These are phyloP conservation scores for Hyaloscypha finlandica DNA, from an alignment of 495 filamentous ascomycete genomes.

Conservation along the genomic window DNA sequence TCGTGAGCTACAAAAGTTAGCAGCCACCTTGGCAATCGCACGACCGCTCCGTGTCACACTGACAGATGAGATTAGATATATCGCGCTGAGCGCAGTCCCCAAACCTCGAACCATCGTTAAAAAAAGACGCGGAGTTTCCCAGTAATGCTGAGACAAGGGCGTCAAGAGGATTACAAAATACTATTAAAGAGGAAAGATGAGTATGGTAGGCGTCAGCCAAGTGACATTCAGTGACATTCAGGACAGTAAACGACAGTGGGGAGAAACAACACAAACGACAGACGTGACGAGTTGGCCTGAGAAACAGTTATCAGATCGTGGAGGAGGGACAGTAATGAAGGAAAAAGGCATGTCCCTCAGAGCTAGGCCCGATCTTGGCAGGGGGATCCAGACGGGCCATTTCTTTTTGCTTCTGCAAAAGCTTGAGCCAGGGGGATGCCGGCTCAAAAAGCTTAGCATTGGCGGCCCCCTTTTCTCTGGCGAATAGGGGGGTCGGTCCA, in stretches of 20 bases:
- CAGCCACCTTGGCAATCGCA: not conserved
- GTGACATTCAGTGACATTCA: not conserved
- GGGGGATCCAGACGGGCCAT: not conserved
- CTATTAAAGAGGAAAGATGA: not conserved
- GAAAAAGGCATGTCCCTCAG: not conserved
- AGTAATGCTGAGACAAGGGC: not conserved
- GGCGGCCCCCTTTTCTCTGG: not conserved
- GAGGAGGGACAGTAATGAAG: not conserved
- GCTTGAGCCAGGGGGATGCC: not conserved
- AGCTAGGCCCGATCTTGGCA: not conserved
- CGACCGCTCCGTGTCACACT: not conserved
- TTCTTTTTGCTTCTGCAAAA: not conserved
- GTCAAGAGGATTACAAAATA: not conserved
- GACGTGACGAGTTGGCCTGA: not conserved
- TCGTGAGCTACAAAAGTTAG: not conserved
- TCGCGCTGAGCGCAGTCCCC: not conserved
- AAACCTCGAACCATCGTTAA: constrained; percentile 1
- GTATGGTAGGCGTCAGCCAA: not conserved
- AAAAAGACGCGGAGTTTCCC: not conserved
- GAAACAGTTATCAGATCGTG: not conserved
- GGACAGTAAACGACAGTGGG: not conserved
- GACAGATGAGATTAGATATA: not conserved
- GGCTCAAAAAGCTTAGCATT: not conserved
- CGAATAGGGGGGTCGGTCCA: not conserved
- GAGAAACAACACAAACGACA: constrained; percentile 1